Percentiles rank a stretch among this genome's conserved stretches.
Evolutionary conservation across 2,329 filamentous ascomycete species (phyloP).

Genomic region (Epicoccum nigrum): DNA sequence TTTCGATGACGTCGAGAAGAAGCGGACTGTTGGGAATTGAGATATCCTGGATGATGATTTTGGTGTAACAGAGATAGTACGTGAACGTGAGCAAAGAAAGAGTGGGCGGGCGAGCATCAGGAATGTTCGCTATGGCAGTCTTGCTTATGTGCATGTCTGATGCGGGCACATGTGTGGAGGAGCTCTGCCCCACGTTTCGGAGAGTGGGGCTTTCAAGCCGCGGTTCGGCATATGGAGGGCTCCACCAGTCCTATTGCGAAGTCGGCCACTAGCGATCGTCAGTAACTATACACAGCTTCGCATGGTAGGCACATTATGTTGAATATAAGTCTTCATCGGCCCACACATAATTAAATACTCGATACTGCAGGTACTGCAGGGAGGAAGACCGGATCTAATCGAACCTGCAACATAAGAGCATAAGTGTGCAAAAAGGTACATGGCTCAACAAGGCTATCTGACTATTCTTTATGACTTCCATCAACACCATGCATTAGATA

Average conservation of each 20-base stretch:
- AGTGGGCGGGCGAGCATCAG: conserved; percentile 6
- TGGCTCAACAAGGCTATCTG: too few relatives aligned
- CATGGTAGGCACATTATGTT: too few relatives aligned
- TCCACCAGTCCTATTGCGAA: background rate
- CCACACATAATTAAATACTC: too few relatives aligned
- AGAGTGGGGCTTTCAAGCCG: background rate
- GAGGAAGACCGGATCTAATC: too few relatives aligned
- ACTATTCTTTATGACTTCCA: too few relatives aligned
- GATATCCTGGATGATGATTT: background rate
- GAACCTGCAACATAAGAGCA: too few relatives aligned
- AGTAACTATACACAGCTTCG: too few relatives aligned
- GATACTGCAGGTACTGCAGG: too few relatives aligned
- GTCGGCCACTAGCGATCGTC: background rate
- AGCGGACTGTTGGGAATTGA: background rate
- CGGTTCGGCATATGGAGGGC: background rate
- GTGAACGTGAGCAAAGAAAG: conserved; percentile 1
- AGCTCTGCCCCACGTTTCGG: conserved; percentile 13
- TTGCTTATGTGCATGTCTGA: conserved; percentile 7
- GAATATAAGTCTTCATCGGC: too few relatives aligned
- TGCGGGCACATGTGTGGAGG: conserved; percentile 3
- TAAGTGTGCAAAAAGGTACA: too few relatives aligned
- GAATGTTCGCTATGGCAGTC: background rate
- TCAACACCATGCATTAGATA: too few relatives aligned
- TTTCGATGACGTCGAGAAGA: conserved; percentile 7
- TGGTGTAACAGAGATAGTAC: background rate